These are phyloP conservation scores for Psidium guajava DNA, from an alignment of 345 rosid genomes.

Conservation along the genomic window DNA sequence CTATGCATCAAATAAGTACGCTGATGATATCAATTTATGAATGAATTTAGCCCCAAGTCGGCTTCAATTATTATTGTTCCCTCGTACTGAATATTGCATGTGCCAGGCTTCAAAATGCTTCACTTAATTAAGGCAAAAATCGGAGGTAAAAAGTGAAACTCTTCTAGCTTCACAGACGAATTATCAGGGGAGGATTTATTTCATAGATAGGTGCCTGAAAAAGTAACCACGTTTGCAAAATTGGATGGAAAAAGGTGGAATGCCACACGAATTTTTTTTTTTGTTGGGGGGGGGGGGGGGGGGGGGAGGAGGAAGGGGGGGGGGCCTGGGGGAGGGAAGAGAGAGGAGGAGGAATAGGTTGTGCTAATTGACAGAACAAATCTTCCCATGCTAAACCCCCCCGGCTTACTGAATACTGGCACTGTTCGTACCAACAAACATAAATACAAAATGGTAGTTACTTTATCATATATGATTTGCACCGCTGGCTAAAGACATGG, in stretches of 20 bases:
- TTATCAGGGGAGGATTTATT: background rate
- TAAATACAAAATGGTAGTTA: background rate
- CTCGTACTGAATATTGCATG: background rate
- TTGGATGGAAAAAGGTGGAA: background rate
- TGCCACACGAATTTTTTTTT: background rate
- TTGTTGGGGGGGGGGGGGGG: background rate
- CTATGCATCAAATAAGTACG: background rate
- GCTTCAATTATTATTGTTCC: background rate
- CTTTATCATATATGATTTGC: background rate
- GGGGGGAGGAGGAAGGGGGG: too few relatives aligned
- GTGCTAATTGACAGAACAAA: background rate
- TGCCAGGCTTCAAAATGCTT: background rate
- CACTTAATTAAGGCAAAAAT: background rate
- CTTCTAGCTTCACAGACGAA: background rate
- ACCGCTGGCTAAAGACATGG: background rate
- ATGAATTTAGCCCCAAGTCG: background rate
- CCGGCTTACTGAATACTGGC: background rate
- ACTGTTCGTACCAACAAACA: background rate
- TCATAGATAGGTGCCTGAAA: background rate
- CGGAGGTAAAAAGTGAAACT: background rate
- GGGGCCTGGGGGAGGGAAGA: too few relatives aligned
- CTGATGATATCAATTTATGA: background rate
- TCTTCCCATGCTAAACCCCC: background rate
- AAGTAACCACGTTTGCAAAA: background rate
- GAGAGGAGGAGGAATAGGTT: background rate